Conservation (phyloP, 345 rosid genomes). For the Turnera subulata region DNA sequence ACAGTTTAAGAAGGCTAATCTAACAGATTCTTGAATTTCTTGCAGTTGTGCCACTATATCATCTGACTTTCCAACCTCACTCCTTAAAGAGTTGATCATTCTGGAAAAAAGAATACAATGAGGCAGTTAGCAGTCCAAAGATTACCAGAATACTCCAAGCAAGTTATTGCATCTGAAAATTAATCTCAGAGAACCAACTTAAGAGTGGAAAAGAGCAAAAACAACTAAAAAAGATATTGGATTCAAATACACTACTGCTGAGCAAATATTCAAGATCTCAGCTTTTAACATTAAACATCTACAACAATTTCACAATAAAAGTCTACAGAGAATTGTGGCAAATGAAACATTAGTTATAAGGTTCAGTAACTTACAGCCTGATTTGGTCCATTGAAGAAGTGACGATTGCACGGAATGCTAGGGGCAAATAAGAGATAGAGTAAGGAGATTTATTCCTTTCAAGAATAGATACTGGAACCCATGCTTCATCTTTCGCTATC, state of each 20-base stretch:
- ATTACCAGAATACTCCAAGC: constrained; percentile 1
- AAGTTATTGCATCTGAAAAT: background rate
- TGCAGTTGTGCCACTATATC: constrained; percentile 71
- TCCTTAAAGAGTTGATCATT: constrained; percentile 73
- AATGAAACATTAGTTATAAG: background rate
- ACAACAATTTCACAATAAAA: too few species aligned
- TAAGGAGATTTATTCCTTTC: constrained; percentile 92
- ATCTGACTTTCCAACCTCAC: constrained; percentile 75
- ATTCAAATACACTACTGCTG: too few species aligned
- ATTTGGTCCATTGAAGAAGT: constrained; percentile 85
- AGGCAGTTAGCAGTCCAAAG: background rate
- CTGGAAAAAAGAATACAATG: constrained; percentile 31
- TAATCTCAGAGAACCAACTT: too few species aligned
- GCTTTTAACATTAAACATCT: too few species aligned
- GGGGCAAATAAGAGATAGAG: constrained; percentile 84
- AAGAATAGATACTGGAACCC: constrained; percentile 84
- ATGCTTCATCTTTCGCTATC: constrained; percentile 76
- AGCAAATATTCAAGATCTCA: too few species aligned
- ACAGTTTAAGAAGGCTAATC: constrained; percentile 88
- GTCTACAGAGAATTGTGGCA: too few species aligned
- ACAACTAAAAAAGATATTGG: too few species aligned
- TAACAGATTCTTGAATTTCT: constrained; percentile 83
- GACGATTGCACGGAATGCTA: constrained; percentile 74
- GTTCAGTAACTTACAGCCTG: constrained; percentile 54
- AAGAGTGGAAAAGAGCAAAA: too few species aligned